phyloP scores from a whole-genome alignment of 176 grass and related monocot species.

The Carex littledalei region DNA sequence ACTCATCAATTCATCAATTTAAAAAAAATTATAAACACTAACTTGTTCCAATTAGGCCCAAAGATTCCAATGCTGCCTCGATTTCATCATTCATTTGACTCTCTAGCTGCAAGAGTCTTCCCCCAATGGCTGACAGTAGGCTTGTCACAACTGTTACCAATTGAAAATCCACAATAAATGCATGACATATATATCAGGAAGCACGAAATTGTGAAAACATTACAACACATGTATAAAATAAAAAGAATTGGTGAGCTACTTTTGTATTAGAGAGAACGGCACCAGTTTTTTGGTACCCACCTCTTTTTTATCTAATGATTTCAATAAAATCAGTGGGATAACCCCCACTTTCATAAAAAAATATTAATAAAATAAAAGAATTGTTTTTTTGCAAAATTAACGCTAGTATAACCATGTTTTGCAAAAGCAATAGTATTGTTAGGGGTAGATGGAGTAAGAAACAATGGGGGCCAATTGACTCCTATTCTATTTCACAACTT shows the following conservation, averaged over 20 bases:
- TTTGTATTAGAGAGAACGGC: too few species aligned
- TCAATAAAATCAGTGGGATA: too few species aligned
- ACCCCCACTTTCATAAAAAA: too few species aligned
- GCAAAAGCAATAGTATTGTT: not conserved
- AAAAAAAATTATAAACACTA: conserved; percentile 22
- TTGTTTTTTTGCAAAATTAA: not conserved
- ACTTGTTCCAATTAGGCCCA: conserved; percentile 87
- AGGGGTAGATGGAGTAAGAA: not conserved
- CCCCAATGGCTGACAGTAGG: conserved; percentile 54
- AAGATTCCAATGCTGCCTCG: conserved; percentile 71
- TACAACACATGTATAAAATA: not conserved
- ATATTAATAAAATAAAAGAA: not conserved
- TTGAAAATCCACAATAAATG: not conserved
- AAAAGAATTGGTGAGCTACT: not conserved
- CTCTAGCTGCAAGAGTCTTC: conserved; percentile 50
- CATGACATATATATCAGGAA: not conserved
- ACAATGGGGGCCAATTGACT: too few species aligned
- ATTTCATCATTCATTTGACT: conserved; percentile 57
- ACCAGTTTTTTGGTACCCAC: too few species aligned
- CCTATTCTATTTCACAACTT: too few species aligned
- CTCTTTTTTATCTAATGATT: too few species aligned
- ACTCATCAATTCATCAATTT: not conserved
- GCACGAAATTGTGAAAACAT: not conserved
- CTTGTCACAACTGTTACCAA: conserved; percentile 32
- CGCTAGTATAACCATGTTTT: not conserved